Conservation (phyloP, 1,284 basidiomycete genomes). For the Marasmius sp. region DNA sequence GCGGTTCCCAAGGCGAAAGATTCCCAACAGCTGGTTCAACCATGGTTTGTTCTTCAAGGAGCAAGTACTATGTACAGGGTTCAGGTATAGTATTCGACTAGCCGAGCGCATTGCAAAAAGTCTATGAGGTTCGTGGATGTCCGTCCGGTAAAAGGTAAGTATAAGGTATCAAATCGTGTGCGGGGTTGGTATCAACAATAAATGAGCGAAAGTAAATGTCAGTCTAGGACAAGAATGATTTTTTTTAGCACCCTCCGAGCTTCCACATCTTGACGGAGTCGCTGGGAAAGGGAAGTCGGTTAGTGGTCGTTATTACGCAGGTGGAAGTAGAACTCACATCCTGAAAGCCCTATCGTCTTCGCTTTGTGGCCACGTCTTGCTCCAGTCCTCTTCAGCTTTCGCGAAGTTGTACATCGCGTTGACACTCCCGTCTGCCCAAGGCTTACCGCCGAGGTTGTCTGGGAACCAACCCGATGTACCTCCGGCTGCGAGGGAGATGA, state of each 20-base stretch:
- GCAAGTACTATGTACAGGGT: too few species aligned
- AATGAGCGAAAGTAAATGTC: too few species aligned
- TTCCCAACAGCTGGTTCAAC: too few species aligned
- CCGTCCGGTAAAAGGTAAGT: too few species aligned
- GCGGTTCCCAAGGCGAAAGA: too few species aligned
- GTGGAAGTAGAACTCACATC: slow-evolving; percentile 49
- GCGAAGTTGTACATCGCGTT: slow-evolving; percentile 75
- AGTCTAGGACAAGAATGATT: neutral
- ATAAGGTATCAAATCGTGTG: too few species aligned
- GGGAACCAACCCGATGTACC: slow-evolving; percentile 86
- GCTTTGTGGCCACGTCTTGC: slow-evolving; percentile 62
- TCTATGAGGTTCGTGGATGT: too few species aligned
- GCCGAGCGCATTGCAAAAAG: too few species aligned
- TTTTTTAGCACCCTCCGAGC: slow-evolving; percentile 22
- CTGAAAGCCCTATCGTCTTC: slow-evolving; percentile 66
- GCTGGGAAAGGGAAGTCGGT: slow-evolving; percentile 23
- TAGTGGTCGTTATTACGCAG: slow-evolving; percentile 2
- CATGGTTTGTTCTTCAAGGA: too few species aligned
- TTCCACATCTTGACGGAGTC: slow-evolving; percentile 70
- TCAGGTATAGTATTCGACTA: too few species aligned
- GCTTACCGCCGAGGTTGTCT: slow-evolving; percentile 68
- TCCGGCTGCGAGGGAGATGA: slow-evolving; percentile 75
- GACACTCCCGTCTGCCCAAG: slow-evolving; percentile 69
- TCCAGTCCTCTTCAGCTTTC: slow-evolving; percentile 63
- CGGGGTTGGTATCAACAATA: too few species aligned